phyloP scores from a whole-genome alignment of 2,329 filamentous ascomycete genomes.

The Neonectria sp. region DNA sequence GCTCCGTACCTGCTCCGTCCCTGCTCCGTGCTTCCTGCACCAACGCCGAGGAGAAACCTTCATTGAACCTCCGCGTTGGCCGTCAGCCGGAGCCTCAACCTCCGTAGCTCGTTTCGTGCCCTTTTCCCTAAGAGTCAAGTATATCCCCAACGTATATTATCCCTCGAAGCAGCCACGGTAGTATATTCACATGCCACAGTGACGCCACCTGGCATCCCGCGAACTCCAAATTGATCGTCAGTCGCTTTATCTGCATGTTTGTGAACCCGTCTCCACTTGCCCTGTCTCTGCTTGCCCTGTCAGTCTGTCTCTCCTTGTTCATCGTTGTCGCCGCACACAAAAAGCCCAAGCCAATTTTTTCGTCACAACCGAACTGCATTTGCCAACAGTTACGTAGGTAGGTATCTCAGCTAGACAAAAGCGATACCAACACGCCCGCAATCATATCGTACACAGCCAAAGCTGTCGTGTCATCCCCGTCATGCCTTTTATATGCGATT shows the following conservation, averaged over 20 bases:
- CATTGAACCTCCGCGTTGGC: constrained; percentile 1
- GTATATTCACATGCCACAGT: not conserved
- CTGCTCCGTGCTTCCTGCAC: not conserved
- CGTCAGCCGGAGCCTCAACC: constrained; percentile 1
- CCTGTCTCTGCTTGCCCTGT: not conserved
- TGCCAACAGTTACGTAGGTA: not conserved
- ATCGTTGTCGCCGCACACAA: not conserved
- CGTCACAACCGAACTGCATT: not conserved
- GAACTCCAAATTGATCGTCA: not conserved
- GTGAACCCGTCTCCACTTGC: not conserved
- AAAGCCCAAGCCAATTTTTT: not conserved
- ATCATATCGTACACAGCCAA: constrained; percentile 22
- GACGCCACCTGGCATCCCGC: not conserved
- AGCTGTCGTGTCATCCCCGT: constrained; percentile 16
- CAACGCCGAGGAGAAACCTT: not conserved
- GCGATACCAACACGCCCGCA: constrained; percentile 2
- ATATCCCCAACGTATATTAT: not conserved
- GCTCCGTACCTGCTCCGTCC: not conserved
- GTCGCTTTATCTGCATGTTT: not conserved
- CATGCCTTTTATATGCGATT: constrained; percentile 23
- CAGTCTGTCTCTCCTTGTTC: not conserved
- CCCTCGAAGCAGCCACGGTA: not conserved
- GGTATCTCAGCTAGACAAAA: constrained; percentile 9
- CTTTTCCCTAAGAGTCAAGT: not conserved
- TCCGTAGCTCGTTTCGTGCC: not conserved